phyloP scores from a whole-genome alignment of 192 early-diverging fungal species.

The Cladochytrium replicatum region DNA sequence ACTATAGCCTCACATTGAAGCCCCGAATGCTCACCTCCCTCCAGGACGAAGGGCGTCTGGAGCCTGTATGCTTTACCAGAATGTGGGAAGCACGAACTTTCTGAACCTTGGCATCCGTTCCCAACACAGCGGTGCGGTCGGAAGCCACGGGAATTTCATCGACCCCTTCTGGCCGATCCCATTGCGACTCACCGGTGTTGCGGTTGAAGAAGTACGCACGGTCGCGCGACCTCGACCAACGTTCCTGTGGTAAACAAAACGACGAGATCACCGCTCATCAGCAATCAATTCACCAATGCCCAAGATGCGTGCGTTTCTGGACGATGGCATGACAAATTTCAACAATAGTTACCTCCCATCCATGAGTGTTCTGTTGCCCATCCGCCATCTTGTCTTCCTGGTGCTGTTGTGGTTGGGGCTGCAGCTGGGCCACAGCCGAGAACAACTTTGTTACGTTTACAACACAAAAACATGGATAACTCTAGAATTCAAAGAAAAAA shows the following conservation, averaged over 20 bases:
- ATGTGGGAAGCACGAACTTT: constrained; percentile 76
- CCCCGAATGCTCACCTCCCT: constrained; percentile 47
- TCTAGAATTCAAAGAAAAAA: too few species aligned
- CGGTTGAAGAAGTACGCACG: constrained; percentile 37
- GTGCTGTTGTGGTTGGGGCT: too few species aligned
- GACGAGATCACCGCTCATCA: too few species aligned
- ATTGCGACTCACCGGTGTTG: constrained; percentile 23
- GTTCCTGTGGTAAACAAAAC: constrained; percentile 14
- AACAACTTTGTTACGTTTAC: too few species aligned
- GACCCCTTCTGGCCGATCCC: constrained; percentile 29
- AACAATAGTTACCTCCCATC: too few species aligned
- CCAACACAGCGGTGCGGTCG: background rate
- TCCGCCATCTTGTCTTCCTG: too few species aligned
- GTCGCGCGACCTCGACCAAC: constrained; percentile 27
- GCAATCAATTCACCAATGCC: too few species aligned
- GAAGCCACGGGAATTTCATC: constrained; percentile 5
- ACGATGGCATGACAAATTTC: too few species aligned
- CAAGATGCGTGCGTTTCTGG: too few species aligned
- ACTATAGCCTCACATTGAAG: background rate
- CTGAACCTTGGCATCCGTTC: background rate
- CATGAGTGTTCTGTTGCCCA: too few species aligned
- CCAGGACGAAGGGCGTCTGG: constrained; percentile 84
- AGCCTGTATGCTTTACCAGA: constrained; percentile 79
- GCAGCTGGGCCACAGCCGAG: too few species aligned
- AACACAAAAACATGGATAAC: too few species aligned